phyloP scores from a whole-genome alignment of 2,329 filamentous ascomycete genomes.

The Fusarium nematophilum region DNA sequence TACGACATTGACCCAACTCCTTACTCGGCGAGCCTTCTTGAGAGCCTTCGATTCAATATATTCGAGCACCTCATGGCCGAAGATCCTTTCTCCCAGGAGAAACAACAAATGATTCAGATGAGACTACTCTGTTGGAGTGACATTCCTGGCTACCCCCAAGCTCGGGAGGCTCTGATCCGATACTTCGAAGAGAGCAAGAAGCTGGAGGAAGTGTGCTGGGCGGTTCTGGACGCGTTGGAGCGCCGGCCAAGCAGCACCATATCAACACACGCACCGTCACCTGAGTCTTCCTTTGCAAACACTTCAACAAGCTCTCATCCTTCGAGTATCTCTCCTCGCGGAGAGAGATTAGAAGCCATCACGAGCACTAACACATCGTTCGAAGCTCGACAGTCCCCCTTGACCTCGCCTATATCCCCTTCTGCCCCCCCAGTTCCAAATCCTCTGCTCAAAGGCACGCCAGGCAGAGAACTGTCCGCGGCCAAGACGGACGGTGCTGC shows the following conservation, averaged over 20 bases:
- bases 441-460: conserved; percentile 59
- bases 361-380: conserved; percentile 18
- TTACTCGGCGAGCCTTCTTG: conserved; percentile 47
- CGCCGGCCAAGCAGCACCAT: not conserved
- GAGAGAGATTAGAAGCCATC: conserved; percentile 11
- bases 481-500: conserved; percentile 52
- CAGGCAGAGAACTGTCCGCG: conserved; percentile 52
- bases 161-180: conserved; percentile 44
- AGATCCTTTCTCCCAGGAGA: conserved; percentile 29
- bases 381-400: conserved; percentile 1
- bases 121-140: conserved; percentile 50
- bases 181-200: conserved; percentile 51
- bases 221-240: conserved; percentile 37
- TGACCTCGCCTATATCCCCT: not conserved
- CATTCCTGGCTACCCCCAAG: conserved; percentile 45
- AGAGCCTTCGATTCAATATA: conserved; percentile 50
- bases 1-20: conserved; percentile 44
- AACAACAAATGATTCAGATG: conserved; percentile 42
- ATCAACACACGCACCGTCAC: conserved; percentile 3
- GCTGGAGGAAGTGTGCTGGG: conserved; percentile 46
- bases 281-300: conserved; percentile 24
- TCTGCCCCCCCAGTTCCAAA: conserved; percentile 33
- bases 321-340: conserved; percentile 6
- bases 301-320: conserved; percentile 17
- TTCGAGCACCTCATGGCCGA: conserved; percentile 49